These are phyloP conservation scores for Suillus alpinus DNA, from an alignment of 768 basidiomycete species.

Conservation along the genomic window DNA sequence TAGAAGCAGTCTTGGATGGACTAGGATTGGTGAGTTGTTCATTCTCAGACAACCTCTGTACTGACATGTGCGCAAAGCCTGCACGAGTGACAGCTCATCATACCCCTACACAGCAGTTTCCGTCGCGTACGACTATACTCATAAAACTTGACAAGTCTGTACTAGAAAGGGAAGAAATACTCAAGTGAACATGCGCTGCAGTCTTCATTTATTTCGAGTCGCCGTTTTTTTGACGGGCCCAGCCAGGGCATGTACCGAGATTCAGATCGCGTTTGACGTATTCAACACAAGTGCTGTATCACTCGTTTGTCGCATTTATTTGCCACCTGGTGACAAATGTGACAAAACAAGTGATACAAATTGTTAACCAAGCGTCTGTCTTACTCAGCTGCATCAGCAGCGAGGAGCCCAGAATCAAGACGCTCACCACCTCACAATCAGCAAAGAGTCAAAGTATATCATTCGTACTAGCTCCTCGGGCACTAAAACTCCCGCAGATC, in stretches of 20 bases:
- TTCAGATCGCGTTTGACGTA: not conserved
- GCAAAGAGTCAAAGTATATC: slow-evolving; percentile 31
- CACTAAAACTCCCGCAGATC: slow-evolving; percentile 82
- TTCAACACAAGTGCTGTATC: no score
- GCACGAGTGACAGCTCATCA: slow-evolving; percentile 95
- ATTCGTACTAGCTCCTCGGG: slow-evolving; percentile 79
- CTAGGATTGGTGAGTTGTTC: slow-evolving; percentile 79
- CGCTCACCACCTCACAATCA: not conserved
- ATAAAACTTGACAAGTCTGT: slow-evolving; percentile 95
- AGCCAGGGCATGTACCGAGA: not conserved
- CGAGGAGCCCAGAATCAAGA: no score
- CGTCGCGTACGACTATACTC: slow-evolving; percentile 89
- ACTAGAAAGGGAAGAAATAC: slow-evolving; percentile 88
- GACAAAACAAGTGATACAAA: no score
- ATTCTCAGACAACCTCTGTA: not conserved
- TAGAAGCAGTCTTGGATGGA: slow-evolving; percentile 94
- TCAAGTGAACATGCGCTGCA: slow-evolving; percentile 50
- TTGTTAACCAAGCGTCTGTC: no score
- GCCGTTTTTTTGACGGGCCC: no score
- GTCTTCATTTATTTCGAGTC: not conserved
- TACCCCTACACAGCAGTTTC: slow-evolving; percentile 77
- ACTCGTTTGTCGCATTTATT: no score
- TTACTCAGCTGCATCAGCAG: no score
- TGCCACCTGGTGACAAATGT: no score
- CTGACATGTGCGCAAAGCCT: slow-evolving; percentile 51